Conservation (phyloP, 495 filamentous ascomycete genomes). For the Xylaria scruposa region DNA sequence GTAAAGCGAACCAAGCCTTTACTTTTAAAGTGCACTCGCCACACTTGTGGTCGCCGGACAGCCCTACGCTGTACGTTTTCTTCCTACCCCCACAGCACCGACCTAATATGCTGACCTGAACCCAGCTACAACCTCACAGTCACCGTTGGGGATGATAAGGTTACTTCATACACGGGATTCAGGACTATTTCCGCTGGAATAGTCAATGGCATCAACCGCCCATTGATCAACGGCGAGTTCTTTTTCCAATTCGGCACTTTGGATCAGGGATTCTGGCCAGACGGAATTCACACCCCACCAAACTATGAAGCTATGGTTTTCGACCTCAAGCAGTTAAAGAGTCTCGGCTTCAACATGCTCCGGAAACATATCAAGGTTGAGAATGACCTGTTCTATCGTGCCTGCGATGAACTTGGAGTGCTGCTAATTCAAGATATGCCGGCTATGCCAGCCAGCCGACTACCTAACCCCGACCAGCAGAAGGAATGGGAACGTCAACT, state of each 20-base stretch:
- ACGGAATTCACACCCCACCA: conserved; percentile 67
- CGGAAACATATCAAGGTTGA: conserved; percentile 79
- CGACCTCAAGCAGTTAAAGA: conserved; percentile 66
- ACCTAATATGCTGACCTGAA: conserved; percentile 1
- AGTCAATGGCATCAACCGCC: conserved; percentile 65
- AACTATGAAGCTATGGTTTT: conserved; percentile 69
- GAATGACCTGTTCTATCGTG: conserved; percentile 68
- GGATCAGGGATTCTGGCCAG: conserved; percentile 75
- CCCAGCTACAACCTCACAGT: conserved; percentile 64
- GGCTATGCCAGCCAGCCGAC: conserved; percentile 50
- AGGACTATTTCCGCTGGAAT: conserved; percentile 61
- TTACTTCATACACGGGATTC: conserved; percentile 71
- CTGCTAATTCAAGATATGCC: conserved; percentile 76
- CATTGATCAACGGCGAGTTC: conserved; percentile 68
- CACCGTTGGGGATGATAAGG: conserved; percentile 58
- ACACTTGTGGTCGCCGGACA: conserved; percentile 65
- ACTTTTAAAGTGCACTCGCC: conserved; percentile 57
- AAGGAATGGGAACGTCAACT: conserved; percentile 68
- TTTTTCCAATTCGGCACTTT: conserved; percentile 70
- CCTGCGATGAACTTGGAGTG: conserved; percentile 68
- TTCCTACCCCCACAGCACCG: no score
- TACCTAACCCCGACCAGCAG: conserved; percentile 59
- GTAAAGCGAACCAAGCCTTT: conserved; percentile 55
- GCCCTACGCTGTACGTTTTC: conserved; percentile 55
- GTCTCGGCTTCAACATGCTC: conserved; percentile 69